Percentiles rank a stretch among this genome's conserved stretches.
Evolutionary conservation across 2,329 filamentous ascomycete genomes (phyloP).

Genomic region (Botrytis sinoallii): DNA sequence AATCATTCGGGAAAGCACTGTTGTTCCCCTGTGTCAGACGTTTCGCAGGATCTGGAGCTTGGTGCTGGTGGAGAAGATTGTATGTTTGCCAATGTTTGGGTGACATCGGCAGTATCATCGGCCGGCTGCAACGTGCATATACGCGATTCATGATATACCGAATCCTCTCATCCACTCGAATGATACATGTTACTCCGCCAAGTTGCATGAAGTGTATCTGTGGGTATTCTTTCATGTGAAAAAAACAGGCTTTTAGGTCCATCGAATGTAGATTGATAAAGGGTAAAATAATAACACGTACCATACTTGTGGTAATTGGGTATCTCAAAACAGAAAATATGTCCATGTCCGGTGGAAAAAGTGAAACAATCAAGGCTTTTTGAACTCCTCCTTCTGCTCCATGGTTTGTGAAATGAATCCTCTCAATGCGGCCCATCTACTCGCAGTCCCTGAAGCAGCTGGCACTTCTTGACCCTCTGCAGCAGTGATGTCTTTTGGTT

Average conservation of each 20-base stretch:
- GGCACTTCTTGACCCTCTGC: slow-evolving; percentile 19
- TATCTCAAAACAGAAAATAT: slow-evolving; percentile 16
- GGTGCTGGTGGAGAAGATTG: neutral
- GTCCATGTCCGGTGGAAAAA: neutral
- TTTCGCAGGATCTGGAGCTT: neutral
- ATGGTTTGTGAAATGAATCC: slow-evolving; percentile 75
- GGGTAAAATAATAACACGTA: slow-evolving; percentile 14
- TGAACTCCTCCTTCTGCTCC: slow-evolving; percentile 81
- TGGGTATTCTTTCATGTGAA: neutral
- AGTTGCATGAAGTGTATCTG: neutral
- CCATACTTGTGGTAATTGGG: slow-evolving; percentile 18
- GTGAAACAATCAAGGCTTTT: slow-evolving; percentile 23
- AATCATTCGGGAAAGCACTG: slow-evolving; percentile 20
- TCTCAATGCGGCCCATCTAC: slow-evolving; percentile 77
- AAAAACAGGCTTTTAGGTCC: neutral
- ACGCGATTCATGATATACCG: slow-evolving; percentile 11
- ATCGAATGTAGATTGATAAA: neutral
- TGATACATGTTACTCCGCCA: slow-evolving; percentile 1
- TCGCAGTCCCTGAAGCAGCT: slow-evolving; percentile 44
- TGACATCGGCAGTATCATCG: slow-evolving; percentile 5
- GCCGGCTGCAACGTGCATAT: neutral
- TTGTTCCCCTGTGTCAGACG: slow-evolving; percentile 5
- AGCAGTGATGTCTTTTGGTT: slow-evolving; percentile 19
- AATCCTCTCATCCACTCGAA: slow-evolving; percentile 13
- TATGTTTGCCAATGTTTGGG: neutral